phyloP scores from a whole-genome alignment of 495 filamentous ascomycete species.

The Daldinia decipiens region DNA sequence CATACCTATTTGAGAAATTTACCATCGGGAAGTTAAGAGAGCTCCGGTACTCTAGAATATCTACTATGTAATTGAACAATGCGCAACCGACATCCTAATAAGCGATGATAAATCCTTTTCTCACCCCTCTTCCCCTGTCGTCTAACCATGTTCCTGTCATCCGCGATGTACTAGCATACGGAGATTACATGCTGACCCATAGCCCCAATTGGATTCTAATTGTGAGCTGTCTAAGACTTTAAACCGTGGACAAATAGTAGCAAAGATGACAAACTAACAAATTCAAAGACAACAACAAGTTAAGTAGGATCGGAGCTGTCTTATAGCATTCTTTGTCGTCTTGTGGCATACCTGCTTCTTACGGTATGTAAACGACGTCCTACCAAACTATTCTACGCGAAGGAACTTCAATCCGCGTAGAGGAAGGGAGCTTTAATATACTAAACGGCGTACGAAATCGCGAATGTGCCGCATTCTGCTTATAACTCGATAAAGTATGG shows the following conservation, averaged over 20 bases:
- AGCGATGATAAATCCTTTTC: conserved; percentile 33
- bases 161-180: conserved; percentile 43
- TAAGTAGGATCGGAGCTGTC: conserved; percentile 32
- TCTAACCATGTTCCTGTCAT: conserved; percentile 39
- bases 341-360: conserved; percentile 18
- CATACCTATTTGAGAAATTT: conserved; percentile 14
- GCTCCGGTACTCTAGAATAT: conserved; percentile 13
- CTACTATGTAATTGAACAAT: not conserved
- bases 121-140: conserved; percentile 26
- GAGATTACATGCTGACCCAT: conserved; percentile 44
- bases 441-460: conserved; percentile 16
- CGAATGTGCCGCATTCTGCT: conserved; percentile 22
- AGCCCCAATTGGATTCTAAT: conserved; percentile 32
- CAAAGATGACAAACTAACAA: conserved; percentile 23
- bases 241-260: conserved; percentile 20
- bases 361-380: conserved; percentile 20
- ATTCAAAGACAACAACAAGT: conserved; percentile 38
- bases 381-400: conserved; percentile 17
- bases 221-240: conserved; percentile 41
- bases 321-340: conserved; percentile 37
- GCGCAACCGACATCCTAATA: conserved; percentile 29
- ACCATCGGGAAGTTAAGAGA: conserved; percentile 13
- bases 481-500: conserved; percentile 19
- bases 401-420: conserved; percentile 16
- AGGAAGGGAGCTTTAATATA: conserved; percentile 19